Base-by-base conservation (phyloP, 495 filamentous ascomycete species). In the Xanthoparmelia taractica region DNA sequence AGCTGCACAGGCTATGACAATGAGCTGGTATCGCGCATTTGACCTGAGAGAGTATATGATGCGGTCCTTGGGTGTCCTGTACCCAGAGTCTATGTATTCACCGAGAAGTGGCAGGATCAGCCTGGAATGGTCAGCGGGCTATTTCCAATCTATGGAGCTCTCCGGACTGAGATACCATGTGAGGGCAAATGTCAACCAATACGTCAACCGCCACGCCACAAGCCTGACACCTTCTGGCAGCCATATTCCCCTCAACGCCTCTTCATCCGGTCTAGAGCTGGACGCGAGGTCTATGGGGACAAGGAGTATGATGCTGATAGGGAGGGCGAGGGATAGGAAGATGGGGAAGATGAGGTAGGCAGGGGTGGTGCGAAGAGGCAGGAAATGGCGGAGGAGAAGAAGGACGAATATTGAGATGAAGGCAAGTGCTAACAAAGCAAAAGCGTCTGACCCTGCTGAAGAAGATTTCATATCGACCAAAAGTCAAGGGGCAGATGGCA, bases 281-380 rank as follows among this genome's bases (percentile, higher is more conserved):
- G 92, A 96, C 5, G 94, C 91, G 65, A 98, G 83, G 76, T 98
- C 94, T 68, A 98, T 97, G 7, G 94, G 94, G 0, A 98, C 92
- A 27, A 98, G 81, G 25, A 98, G 79, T n/a, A 97, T 86, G 67
- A 97, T 92, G 73, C 89, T 93, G 59, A 90, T 89, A 17, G 94
- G 95, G 27, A 98, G 86, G 57, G 90, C 90, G 72, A 98, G 80
- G 37, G 92, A 90, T 67, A 98, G 87, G 73, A 98, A 97, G 60
- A 97, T 86, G 43, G 94, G 92, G 1, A 96, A 82, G 59, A 91
- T 80, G n/a, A 97, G 80, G 73, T 92, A 97, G 63, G 88, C 89
- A 0, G 94, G 93, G 1, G 94, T 96, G 33, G 87, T 85, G 61
- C 94, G 91, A 27, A 97, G 82, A 7, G 92, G 92, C 34, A 98